These are phyloP conservation scores for Aspergillus thermomutatus DNA, from an alignment of 2,329 filamentous ascomycete species.

Conservation along the genomic window DNA sequence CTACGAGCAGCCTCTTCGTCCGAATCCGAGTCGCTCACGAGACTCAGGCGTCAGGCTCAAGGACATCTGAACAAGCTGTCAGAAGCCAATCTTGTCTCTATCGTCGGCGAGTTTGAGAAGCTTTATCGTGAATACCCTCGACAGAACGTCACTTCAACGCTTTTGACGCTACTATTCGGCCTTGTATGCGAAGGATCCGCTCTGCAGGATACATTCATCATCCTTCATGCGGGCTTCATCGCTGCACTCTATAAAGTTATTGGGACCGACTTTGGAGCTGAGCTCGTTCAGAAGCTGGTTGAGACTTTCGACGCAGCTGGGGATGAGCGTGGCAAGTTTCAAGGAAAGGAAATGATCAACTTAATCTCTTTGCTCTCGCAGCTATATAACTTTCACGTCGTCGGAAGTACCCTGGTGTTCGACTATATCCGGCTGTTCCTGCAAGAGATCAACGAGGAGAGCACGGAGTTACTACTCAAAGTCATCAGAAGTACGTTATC, in stretches of 20 bases:
- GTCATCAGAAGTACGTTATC: slow-evolving; percentile 63
- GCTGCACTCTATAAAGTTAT: slow-evolving; percentile 83
- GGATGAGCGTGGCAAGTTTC: slow-evolving; percentile 37
- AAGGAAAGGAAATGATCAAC: slow-evolving; percentile 66
- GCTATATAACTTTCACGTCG: slow-evolving; percentile 87
- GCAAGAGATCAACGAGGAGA: slow-evolving; percentile 71
- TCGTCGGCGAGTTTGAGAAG: slow-evolving; percentile 75
- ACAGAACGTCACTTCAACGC: slow-evolving; percentile 78
- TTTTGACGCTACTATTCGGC: slow-evolving; percentile 75
- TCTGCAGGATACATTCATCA: slow-evolving; percentile 83
- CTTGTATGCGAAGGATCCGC: slow-evolving; percentile 74
- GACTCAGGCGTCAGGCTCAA: slow-evolving; percentile 76
- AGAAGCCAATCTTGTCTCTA: slow-evolving; percentile 82
- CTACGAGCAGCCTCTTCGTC: slow-evolving; percentile 62
- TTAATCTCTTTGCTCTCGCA: slow-evolving; percentile 78
- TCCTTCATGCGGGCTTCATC: slow-evolving; percentile 85
- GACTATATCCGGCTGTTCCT: slow-evolving; percentile 84
- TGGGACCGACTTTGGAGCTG: slow-evolving; percentile 84
- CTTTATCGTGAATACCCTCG: slow-evolving; percentile 80
- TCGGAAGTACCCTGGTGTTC: slow-evolving; percentile 79
- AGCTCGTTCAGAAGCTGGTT: slow-evolving; percentile 75
- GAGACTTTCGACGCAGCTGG: slow-evolving; percentile 70
- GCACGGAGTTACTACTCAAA: slow-evolving; percentile 82
- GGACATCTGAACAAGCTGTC: slow-evolving; percentile 90
- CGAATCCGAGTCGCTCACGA: slow-evolving; percentile 63